Evolutionary conservation across 2,329 filamentous ascomycete genomes (phyloP).

Genomic region (Exophiala sp.): DNA sequence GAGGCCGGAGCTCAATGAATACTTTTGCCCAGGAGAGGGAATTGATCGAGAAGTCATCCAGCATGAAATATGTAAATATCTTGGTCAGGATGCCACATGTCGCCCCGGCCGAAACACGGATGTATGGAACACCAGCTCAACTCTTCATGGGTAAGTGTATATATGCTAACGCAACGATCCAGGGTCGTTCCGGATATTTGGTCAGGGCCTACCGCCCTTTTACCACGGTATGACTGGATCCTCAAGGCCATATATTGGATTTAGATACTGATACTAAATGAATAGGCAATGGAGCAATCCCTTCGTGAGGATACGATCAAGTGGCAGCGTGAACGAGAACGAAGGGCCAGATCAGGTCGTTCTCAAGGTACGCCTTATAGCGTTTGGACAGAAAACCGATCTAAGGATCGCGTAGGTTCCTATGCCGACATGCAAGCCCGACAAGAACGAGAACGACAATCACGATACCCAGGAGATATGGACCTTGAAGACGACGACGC

Average conservation of each 20-base stretch:
- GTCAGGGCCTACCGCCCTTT: conserved; percentile 76
- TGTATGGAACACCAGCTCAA: conserved; percentile 48
- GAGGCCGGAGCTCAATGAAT: conserved; percentile 59
- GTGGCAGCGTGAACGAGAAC: conserved; percentile 39
- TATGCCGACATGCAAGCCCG: conserved; percentile 25
- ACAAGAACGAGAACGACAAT: conserved; percentile 12
- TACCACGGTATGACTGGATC: conserved; percentile 61
- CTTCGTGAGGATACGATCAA: conserved; percentile 46
- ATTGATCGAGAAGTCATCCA: conserved; percentile 83
- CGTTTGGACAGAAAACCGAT: conserved; percentile 13
- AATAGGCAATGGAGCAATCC: conserved; percentile 52
- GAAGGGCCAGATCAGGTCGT: conserved; percentile 18
- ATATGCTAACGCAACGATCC: conserved; percentile 36
- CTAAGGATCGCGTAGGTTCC: conserved; percentile 25
- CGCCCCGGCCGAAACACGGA: conserved; percentile 67
- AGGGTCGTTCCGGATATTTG: conserved; percentile 68
- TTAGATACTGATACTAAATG: conserved; percentile 6
- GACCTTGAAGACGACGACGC: conserved; percentile 24
- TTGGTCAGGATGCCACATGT: conserved; percentile 77
- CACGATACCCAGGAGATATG: conserved; percentile 20
- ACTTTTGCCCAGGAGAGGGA: conserved; percentile 74
- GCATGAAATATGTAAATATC: conserved; percentile 77
- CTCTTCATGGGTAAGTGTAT: conserved; percentile 12
- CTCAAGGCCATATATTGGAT: background rate
- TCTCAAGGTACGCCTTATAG: conserved; percentile 22